Conservation (phyloP, 805 yeast species). For the Candida pini region DNA sequence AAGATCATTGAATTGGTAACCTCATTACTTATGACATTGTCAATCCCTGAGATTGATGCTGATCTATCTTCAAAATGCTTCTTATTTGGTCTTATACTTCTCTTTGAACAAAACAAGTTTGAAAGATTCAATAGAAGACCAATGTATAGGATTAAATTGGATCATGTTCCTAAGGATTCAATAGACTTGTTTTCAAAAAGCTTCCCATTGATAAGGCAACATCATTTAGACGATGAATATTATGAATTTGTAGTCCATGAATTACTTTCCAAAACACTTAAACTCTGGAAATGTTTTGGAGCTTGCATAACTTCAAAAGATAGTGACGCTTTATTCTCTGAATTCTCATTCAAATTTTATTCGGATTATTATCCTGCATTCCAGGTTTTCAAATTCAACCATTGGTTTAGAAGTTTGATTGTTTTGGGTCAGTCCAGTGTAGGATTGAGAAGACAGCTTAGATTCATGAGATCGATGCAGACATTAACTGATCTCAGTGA, state of each 20-base stretch:
- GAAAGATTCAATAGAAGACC: slow-evolving; percentile 10
- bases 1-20: slow-evolving; percentile 7
- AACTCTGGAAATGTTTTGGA: slow-evolving; percentile 10
- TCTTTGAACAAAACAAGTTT: slow-evolving; percentile 14
- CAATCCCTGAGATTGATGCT: slow-evolving; percentile 2
- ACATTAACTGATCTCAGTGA: slow-evolving; percentile 11
- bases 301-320: slow-evolving; percentile 6
- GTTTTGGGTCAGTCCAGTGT: slow-evolving; percentile 12
- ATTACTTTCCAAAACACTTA: slow-evolving; percentile 3
- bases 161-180: slow-evolving; percentile 3
- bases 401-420: slow-evolving; percentile 16
- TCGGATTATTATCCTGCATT: slow-evolving; percentile 11
- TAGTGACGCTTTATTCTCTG: slow-evolving; percentile 5
- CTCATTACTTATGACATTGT: slow-evolving; percentile 5
- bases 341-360: slow-evolving; percentile 8
- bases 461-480: slow-evolving; percentile 14
- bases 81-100: slow-evolving; percentile 10
- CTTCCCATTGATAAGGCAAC: slow-evolving; percentile 11
- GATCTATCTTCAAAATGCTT: slow-evolving; percentile 11
- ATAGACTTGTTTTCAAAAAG: slow-evolving; percentile 7
- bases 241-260: slow-evolving; percentile 13
- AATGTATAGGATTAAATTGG: slow-evolving; percentile 10
- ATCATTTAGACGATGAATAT: slow-evolving; percentile 16
- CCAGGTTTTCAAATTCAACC: slow-evolving; percentile 18
- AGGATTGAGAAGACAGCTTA: slow-evolving; percentile 11